A percentile compares a stretch with the other conserved stretches of the same genome.
Evolutionary conservation across 768 basidiomycete genomes (phyloP).

Genomic region (Tulasnella sp.): DNA sequence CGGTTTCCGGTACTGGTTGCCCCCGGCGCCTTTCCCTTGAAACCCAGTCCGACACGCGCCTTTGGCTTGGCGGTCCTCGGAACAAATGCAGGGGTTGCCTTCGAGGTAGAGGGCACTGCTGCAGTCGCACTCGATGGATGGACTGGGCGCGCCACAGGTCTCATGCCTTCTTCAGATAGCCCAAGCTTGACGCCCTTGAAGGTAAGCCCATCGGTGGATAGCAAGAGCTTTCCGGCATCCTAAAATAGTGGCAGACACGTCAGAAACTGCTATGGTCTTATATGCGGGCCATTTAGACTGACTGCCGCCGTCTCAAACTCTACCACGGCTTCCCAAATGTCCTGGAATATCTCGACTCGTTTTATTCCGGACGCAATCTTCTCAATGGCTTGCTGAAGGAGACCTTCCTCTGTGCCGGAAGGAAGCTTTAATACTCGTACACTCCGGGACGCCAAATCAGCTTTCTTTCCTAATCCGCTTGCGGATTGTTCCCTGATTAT

Average conservation of each 20-base stretch:
- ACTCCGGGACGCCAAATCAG: constrained; percentile 56
- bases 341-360: constrained; percentile 64
- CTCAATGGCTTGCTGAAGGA: constrained; percentile 82
- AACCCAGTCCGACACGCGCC: background rate
- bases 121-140: background rate
- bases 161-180: constrained; percentile 7
- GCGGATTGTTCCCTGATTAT: constrained; percentile 17
- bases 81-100: background rate
- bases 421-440: constrained; percentile 71
- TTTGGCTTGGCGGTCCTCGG: constrained; percentile 11
- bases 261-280: background rate
- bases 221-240: constrained; percentile 17
- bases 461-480: constrained; percentile 38
- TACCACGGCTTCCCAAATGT: constrained; percentile 35
- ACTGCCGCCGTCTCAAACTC: constrained; percentile 33
- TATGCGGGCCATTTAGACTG: constrained; percentile 19
- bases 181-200: constrained; percentile 6
- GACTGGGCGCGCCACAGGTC: background rate
- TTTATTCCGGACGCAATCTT: constrained; percentile 56
- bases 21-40: background rate
- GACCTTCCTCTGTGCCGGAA: constrained; percentile 69
- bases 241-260: background rate
- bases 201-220: background rate
- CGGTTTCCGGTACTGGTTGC: background rate
- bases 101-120: background rate